Percentiles rank a stretch among this genome's conserved stretches.
These are phyloP conservation scores for Tolypocladium amazonense DNA, from an alignment of 2,329 filamentous ascomycete genomes.

Conservation along the genomic window DNA sequence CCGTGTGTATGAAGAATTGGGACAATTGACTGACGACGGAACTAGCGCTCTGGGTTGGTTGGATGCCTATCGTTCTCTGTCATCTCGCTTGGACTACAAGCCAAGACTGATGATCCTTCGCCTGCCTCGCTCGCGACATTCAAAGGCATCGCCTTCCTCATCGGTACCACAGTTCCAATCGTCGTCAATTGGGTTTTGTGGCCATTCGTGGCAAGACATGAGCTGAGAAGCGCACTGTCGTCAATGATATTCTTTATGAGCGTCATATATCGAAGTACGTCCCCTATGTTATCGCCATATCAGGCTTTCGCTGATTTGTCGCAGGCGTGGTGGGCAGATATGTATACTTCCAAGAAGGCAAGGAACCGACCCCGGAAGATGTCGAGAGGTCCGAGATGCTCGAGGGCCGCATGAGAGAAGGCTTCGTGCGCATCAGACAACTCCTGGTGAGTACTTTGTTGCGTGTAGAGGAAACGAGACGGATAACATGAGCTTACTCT, in stretches of 20 bases:
- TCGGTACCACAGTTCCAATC: conserved; percentile 42
- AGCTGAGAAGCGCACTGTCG: conserved; percentile 43
- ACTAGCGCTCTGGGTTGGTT: conserved; percentile 42
- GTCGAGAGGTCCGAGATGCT: conserved; percentile 44
- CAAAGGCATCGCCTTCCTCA: conserved; percentile 37
- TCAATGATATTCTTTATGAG: conserved; percentile 48
- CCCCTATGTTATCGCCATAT: neutral
- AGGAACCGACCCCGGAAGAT: conserved; percentile 39
- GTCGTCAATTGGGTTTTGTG: conserved; percentile 49
- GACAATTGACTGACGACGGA: neutral
- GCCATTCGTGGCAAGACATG: conserved; percentile 51
- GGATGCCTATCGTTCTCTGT: conserved; percentile 47
- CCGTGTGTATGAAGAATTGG: no score
- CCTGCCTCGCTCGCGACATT: conserved; percentile 31
- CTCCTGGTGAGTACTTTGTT: conserved; percentile 28
- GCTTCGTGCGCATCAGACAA: conserved; percentile 46
- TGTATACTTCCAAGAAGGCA: conserved; percentile 45
- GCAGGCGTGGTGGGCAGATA: conserved; percentile 42
- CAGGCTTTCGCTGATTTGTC: neutral
- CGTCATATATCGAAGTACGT: conserved; percentile 42
- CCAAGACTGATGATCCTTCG: conserved; percentile 19
- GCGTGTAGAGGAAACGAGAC: no score
- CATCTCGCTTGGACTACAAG: conserved; percentile 34
- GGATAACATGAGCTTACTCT: neutral
- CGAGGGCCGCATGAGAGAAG: conserved; percentile 48